Percentiles rank a stretch among this genome's conserved stretches.
phyloP scores from a whole-genome alignment of 164 flowering plant genomes.

The Buxus sempervirens region DNA sequence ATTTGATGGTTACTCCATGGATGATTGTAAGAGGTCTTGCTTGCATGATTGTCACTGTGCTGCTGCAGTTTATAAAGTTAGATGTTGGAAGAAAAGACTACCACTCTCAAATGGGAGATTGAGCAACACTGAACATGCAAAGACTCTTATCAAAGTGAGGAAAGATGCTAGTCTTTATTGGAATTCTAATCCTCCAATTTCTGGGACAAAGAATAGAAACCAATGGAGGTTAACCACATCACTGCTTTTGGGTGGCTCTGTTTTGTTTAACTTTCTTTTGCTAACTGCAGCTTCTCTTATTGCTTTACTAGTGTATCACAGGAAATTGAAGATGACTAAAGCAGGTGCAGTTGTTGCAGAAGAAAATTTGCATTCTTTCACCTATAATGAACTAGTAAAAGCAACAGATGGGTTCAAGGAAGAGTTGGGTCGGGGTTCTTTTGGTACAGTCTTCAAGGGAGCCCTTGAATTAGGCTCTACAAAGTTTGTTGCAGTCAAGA shows the following conservation, averaged over 20 bases:
- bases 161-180: constrained; percentile 4
- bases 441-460: background rate
- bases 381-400: background rate
- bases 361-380: constrained; percentile 17
- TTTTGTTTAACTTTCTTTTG: constrained; percentile 24
- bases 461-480: background rate
- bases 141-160: constrained; percentile 30
- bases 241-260: constrained; percentile 33
- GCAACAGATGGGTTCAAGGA: background rate
- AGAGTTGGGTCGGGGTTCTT: background rate
- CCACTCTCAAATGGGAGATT: constrained; percentile 30
- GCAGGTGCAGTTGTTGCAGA: background rate
- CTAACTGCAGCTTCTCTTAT: constrained; percentile 1
- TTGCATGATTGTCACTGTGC: constrained; percentile 40
- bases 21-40: constrained; percentile 33
- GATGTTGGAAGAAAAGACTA: constrained; percentile 41
- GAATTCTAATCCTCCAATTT: background rate
- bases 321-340: background rate
- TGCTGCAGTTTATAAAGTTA: constrained; percentile 21
- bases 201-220: too few relatives aligned
- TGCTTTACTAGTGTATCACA: background rate
- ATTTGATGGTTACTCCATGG: constrained; percentile 10
- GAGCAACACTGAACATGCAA: constrained; percentile 9
- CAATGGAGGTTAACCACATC: constrained; percentile 8
- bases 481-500: background rate